Conservation (phyloP, 768 basidiomycete genomes). For the Kwoniella sp. region DNA sequence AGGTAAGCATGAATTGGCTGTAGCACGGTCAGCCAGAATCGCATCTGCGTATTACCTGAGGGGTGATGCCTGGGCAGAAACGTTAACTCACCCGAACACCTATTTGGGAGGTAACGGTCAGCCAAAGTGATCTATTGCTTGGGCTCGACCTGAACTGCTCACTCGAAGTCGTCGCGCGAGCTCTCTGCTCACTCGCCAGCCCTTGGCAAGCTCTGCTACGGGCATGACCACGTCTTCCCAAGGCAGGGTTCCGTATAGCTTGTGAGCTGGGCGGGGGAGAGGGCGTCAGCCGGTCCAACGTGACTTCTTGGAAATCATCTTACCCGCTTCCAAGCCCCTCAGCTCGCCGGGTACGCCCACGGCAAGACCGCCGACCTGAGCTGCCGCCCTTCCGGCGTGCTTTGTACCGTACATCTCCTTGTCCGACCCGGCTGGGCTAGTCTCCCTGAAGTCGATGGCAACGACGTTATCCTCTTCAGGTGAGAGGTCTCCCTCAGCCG, state of each 20-base stretch:
- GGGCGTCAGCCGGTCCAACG: neutral
- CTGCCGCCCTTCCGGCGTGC: conserved; percentile 53
- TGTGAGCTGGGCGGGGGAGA: conserved; percentile 56
- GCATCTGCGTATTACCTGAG: too few relatives aligned
- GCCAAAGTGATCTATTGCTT: too few relatives aligned
- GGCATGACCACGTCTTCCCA: conserved; percentile 78
- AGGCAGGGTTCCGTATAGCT: conserved; percentile 71
- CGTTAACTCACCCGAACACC: conserved; percentile 14
- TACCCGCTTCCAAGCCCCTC: conserved; percentile 68
- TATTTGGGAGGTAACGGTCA: too few relatives aligned
- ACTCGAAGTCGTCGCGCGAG: conserved; percentile 69
- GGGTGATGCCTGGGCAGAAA: too few relatives aligned
- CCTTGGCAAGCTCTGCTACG: conserved; percentile 65
- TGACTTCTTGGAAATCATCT: neutral
- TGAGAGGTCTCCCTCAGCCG: too few relatives aligned
- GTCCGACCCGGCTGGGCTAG: conserved; percentile 68
- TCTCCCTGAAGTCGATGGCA: conserved; percentile 82
- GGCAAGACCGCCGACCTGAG: conserved; percentile 72
- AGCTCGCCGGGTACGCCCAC: conserved; percentile 91
- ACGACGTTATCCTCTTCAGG: conserved; percentile 21
- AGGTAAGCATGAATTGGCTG: conserved; percentile 45
- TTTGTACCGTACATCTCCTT: conserved; percentile 66
- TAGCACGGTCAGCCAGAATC: too few relatives aligned
- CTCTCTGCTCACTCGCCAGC: conserved; percentile 75
- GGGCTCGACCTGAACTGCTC: conserved; percentile 32